These are phyloP conservation scores for Mrakia gelida DNA, from an alignment of 768 basidiomycete species.

Conservation along the genomic window DNA sequence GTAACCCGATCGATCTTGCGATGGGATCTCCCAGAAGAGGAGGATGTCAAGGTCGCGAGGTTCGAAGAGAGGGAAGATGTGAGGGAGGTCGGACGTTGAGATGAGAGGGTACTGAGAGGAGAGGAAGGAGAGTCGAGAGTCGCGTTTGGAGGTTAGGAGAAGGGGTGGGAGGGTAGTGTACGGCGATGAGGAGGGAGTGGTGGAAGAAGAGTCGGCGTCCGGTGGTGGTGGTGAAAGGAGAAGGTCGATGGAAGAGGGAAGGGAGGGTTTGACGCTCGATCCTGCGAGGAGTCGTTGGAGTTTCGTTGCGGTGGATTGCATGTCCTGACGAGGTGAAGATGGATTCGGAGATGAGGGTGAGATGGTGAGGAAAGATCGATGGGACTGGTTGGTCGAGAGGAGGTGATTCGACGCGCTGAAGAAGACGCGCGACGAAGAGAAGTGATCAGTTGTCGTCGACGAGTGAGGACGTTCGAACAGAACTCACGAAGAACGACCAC, in stretches of 20 bases:
- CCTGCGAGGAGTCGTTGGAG: conserved; percentile 24
- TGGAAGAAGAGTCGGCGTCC: not conserved
- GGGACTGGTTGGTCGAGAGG: not conserved
- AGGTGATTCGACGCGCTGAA: not conserved
- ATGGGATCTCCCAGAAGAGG: conserved; percentile 69
- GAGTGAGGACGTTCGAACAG: not conserved
- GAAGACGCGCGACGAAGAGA: not conserved
- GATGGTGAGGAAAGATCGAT: not conserved
- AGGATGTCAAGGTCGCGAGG: conserved; percentile 67
- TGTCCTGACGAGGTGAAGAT: not conserved
- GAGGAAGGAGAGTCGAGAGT: conserved; percentile 47
- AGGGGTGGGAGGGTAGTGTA: not conserved
- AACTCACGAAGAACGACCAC: conserved; percentile 34
- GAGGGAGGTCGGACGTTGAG: conserved; percentile 51
- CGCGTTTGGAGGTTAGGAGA: conserved; percentile 39
- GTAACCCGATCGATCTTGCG: conserved; percentile 60
- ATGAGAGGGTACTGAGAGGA: conserved; percentile 51
- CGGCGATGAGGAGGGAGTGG: not conserved
- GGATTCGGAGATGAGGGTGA: not conserved
- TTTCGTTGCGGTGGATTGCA: conserved; percentile 30
- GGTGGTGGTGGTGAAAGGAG: not conserved
- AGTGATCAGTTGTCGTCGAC: not conserved
- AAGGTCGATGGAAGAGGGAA: conserved; percentile 10
- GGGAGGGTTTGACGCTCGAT: not conserved
- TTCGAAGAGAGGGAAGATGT: conserved; percentile 75